Conservation (phyloP, 768 basidiomycete species). For the Rhizopogon salebrosus region DNA sequence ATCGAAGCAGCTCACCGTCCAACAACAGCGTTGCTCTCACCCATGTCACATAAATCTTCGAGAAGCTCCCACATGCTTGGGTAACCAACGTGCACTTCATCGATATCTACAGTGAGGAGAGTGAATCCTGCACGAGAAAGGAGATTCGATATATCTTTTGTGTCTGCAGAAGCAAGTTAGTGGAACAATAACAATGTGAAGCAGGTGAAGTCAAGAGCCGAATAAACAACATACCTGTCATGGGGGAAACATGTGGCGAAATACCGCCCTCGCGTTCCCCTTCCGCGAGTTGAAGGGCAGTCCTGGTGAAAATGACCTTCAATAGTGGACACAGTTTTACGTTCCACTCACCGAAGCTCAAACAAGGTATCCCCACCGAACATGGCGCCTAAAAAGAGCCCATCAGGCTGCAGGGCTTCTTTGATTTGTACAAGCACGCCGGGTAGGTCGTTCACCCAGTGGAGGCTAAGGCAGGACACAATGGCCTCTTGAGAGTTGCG, state of each 20-base stretch:
- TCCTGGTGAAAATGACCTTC: conserved; percentile 38
- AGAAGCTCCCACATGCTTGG: conserved; percentile 96
- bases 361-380: conserved; percentile 96
- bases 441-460: conserved; percentile 98
- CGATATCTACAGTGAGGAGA: conserved; percentile 89
- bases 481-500: conserved; percentile 85
- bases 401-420: conserved; percentile 82
- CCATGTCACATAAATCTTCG: conserved; percentile 94
- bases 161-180: conserved; percentile 47
- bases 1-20: conserved; percentile 50
- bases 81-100: conserved; percentile 87
- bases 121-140: conserved; percentile 91
- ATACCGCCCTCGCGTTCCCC: conserved; percentile 92
- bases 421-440: conserved; percentile 84
- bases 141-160: conserved; percentile 88
- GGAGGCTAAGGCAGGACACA: conserved; percentile 85
- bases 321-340: neutral
- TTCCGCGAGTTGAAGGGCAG: conserved; percentile 90
- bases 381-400: conserved; percentile 91
- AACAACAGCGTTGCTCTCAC: conserved; percentile 88
- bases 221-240: conserved; percentile 65
- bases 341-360: conserved; percentile 62
- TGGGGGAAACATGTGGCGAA: conserved; percentile 94
- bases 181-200: conserved; percentile 1
- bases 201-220: neutral